phyloP scores from a whole-genome alignment of 169 alveolate genomes.

The Cryptosporidium felis region DNA sequence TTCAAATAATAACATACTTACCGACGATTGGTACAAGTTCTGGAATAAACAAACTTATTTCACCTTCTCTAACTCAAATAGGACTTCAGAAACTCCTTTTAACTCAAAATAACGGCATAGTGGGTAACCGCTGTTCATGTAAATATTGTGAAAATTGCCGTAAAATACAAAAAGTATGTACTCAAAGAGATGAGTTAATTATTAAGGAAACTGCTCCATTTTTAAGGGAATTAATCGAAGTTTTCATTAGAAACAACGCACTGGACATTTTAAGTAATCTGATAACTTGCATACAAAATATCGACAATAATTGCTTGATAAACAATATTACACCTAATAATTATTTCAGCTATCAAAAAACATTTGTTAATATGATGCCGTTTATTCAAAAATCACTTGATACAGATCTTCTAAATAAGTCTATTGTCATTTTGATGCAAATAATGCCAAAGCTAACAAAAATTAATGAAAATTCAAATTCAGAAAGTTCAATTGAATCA shows the following conservation, averaged over 20 bases:
- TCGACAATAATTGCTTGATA: constrained; percentile 2
- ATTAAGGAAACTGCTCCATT: constrained; percentile 44
- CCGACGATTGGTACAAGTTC: constrained; percentile 65
- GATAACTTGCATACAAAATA: constrained; percentile 4
- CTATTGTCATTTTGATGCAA: constrained; percentile 16
- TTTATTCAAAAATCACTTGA: constrained; percentile 6
- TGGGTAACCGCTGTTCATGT: constrained; percentile 43
- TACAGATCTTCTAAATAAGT: constrained; percentile 12
- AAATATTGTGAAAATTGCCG: constrained; percentile 56
- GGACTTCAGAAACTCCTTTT: constrained; percentile 53
- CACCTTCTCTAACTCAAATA: constrained; percentile 42
- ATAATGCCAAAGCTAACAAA: constrained; percentile 44
- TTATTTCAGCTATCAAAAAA: constrained; percentile 19
- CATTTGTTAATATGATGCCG: constrained; percentile 17
- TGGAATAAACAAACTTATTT: constrained; percentile 8
- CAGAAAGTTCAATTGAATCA: background rate
- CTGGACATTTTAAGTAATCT: constrained; percentile 9
- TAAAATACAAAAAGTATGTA: constrained; percentile 58
- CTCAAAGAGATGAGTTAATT: constrained; percentile 36
- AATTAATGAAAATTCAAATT: background rate
- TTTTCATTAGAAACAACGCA: constrained; percentile 29
- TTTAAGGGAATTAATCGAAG: background rate
- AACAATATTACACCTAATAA: background rate
- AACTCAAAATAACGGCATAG: constrained; percentile 14
- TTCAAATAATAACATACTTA: constrained; percentile 33